Percentiles rank a stretch among this genome's conserved stretches.
Conservation (phyloP, 768 basidiomycete species). For the Phaeotremella fagi region DNA sequence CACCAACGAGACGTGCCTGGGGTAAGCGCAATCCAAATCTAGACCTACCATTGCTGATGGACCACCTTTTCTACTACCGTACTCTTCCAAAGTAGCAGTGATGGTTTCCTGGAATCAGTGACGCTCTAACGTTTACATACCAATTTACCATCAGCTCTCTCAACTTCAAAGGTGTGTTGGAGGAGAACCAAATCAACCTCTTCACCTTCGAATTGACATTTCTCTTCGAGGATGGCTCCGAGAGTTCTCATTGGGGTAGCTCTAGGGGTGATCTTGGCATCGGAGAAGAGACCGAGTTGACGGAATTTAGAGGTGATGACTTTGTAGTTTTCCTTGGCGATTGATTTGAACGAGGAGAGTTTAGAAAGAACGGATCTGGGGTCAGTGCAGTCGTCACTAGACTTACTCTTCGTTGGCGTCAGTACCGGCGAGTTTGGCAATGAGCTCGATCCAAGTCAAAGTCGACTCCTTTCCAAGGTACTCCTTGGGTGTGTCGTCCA, state of each 20-base stretch:
- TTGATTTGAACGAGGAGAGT: slow-evolving; percentile 64
- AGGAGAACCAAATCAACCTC: slow-evolving; percentile 96
- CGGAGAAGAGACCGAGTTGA: slow-evolving; percentile 90
- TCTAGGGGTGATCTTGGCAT: slow-evolving; percentile 56
- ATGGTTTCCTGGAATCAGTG: slow-evolving; percentile 60
- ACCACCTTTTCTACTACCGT: slow-evolving; percentile 64
- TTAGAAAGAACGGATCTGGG: slow-evolving; percentile 66
- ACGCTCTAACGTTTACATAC: slow-evolving; percentile 48
- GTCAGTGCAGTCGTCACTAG: neutral
- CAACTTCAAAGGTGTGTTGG: slow-evolving; percentile 94
- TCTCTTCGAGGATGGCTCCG: slow-evolving; percentile 77
- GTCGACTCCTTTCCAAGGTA: slow-evolving; percentile 61
- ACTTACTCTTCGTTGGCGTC: slow-evolving; percentile 66
- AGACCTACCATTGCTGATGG: slow-evolving; percentile 80
- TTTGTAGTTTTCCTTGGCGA: slow-evolving; percentile 58
- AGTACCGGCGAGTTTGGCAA: slow-evolving; percentile 67
- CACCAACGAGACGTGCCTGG: slow-evolving; percentile 61
- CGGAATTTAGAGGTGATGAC: slow-evolving; percentile 84
- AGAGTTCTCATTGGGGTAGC: slow-evolving; percentile 86
- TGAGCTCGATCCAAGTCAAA: slow-evolving; percentile 79
- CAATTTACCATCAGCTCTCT: slow-evolving; percentile 75
- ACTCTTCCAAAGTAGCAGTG: slow-evolving; percentile 86
- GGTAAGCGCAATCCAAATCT: slow-evolving; percentile 29
- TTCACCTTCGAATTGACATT: slow-evolving; percentile 85
- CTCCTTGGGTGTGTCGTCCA: slow-evolving; percentile 68